Evolutionary conservation across 345 rosid genomes (phyloP), one percentile per base, ranked within the genome.

Genomic region (Ailanthus altissimus): DNA sequence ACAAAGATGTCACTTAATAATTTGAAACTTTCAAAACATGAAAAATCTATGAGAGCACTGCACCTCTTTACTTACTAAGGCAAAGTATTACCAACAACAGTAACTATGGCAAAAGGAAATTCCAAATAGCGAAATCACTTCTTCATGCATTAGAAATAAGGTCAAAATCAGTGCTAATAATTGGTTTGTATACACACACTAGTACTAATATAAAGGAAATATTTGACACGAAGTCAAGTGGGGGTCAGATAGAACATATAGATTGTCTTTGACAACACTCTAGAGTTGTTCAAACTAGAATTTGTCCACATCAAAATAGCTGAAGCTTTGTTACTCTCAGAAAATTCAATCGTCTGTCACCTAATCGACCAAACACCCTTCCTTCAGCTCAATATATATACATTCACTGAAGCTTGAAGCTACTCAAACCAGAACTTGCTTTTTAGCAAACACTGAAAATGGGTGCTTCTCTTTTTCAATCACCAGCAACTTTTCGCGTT

Each of bases 191-290:
- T 14, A 16, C 43, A 38, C 8, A 16, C 43, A 38, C 8, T n/a
- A 63, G 36, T 18, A 62, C n/a, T n/a, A 5, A 16, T 28, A 10
- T 14, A 15, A n/a, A 61, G 67, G n/a, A 62, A 62, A 62, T 8
- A 38, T 38, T 62, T 63, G 67, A 13, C 15, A n/a, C 15, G 25
- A 66, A 66, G 5, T 11, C 8, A 45, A 67, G 36, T n/a, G 20
- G 15, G 10, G 32, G 50, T 26, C 21, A 68, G 5, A 16, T 7
- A 47, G 14, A 15, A 46, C 15, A 32, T 32, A 11, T 13, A 57
- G 38, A 59, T 60, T 73, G 76, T 58, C 76, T 73, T 73, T 58
- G 54, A 58, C 67, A 58, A 73, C 67, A 73, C 76, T 73, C 76
- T 73, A 59, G n/a, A 59, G 67, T 73, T 25, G 66, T 73, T 73